Evolutionary conservation across 768 basidiomycete genomes (phyloP).

Genomic region (Boletales sp.): DNA sequence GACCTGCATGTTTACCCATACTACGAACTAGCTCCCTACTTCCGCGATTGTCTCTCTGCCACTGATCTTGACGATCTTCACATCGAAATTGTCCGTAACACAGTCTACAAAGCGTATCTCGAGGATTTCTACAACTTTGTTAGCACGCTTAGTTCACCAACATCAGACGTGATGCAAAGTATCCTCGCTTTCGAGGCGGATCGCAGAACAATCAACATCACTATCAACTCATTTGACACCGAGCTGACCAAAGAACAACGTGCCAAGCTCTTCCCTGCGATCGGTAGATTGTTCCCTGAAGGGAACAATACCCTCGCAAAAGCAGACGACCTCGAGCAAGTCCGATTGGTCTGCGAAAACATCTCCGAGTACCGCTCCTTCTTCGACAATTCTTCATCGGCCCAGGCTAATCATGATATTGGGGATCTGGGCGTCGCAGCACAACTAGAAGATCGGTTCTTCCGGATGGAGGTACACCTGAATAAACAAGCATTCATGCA

Average conservation of each 20-base stretch:
- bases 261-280: constrained; percentile 88
- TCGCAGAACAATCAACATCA: constrained; percentile 95
- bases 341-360: constrained; percentile 81
- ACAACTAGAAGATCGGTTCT: constrained; percentile 91
- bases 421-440: constrained; percentile 51
- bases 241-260: constrained; percentile 94
- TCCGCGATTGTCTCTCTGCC: constrained; percentile 92
- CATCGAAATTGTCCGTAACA: constrained; percentile 99
- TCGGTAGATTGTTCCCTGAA: constrained; percentile 91
- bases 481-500: constrained; percentile 96
- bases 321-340: constrained; percentile 94
- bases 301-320: constrained; percentile 93
- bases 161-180: constrained; percentile 85
- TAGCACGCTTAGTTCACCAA: constrained; percentile 75
- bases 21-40: constrained; percentile 73
- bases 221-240: constrained; percentile 97
- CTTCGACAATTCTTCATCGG: constrained; percentile 58
- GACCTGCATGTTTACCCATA: constrained; percentile 1
- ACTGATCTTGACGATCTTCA: constrained; percentile 97
- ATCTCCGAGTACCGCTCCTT: constrained; percentile 89
- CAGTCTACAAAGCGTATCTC: constrained; percentile 97
- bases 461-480: constrained; percentile 86
- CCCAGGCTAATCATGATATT: constrained; percentile 33
- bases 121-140: constrained; percentile 94
- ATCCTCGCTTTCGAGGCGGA: constrained; percentile 97